Conservation (phyloP, 352 stramenopile genomes). For the Phytophthora cryptogea region DNA sequence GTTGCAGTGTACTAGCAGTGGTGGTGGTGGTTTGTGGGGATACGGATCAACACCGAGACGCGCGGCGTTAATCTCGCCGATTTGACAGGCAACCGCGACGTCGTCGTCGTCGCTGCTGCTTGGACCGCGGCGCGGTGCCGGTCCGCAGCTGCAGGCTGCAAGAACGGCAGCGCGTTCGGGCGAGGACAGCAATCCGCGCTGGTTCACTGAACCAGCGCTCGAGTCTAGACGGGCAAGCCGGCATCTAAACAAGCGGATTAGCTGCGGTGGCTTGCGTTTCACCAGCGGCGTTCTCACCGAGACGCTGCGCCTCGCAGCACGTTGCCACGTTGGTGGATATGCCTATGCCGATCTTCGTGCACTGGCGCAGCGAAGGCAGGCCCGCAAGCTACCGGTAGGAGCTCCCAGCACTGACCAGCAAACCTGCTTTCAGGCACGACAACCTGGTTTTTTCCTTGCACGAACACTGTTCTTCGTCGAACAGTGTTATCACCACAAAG, state of each 20-base stretch:
- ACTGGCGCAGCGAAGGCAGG: not conserved
- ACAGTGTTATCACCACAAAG: too few relatives aligned
- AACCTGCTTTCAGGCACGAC: too few relatives aligned
- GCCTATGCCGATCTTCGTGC: not conserved
- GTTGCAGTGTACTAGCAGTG: not conserved
- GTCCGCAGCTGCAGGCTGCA: constrained; percentile 12
- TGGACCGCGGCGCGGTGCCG: constrained; percentile 5
- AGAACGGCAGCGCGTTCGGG: not conserved
- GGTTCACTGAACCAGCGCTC: not conserved
- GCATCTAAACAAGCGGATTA: constrained; percentile 16
- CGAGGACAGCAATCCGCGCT: not conserved
- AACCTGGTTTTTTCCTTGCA: too few relatives aligned
- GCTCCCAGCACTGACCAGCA: too few relatives aligned
- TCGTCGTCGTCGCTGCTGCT: constrained; percentile 9
- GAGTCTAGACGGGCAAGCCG: not conserved
- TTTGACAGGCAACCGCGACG: constrained; percentile 10
- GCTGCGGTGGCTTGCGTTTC: constrained; percentile 7
- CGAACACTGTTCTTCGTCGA: too few relatives aligned
- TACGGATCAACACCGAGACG: constrained; percentile 6
- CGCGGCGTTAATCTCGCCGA: constrained; percentile 9
- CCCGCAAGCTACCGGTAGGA: too few relatives aligned
- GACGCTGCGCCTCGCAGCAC: not conserved
- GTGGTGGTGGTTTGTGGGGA: not conserved
- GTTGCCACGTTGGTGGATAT: not conserved
- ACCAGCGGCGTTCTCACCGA: constrained; percentile 4